Percentiles rank a stretch among this genome's conserved stretches.
phyloP scores from a whole-genome alignment of 2,329 filamentous ascomycete genomes.

The Phialocephala sp. region DNA sequence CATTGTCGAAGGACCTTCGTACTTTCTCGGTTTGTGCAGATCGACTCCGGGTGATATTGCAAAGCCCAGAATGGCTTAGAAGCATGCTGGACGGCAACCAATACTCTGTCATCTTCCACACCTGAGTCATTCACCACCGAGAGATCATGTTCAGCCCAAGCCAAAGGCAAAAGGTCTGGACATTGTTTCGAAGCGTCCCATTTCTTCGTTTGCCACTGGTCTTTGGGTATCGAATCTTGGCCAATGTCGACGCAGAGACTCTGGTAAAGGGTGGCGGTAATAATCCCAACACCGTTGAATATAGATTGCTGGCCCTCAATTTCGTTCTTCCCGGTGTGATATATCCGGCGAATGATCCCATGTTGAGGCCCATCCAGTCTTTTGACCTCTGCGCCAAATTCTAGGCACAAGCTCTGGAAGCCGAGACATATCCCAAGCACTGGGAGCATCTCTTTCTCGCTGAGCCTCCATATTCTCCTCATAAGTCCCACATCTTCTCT shows the following conservation, averaged over 20 bases:
- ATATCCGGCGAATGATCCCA: conserved; percentile 64
- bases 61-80: conserved; percentile 69
- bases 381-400: conserved; percentile 61
- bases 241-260: conserved; percentile 46
- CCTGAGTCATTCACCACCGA: conserved; percentile 34
- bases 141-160: conserved; percentile 41
- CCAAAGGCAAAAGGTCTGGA: conserved; percentile 42
- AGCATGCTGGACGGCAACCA: conserved; percentile 66
- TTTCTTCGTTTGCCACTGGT: conserved; percentile 34
- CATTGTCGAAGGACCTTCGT: conserved; percentile 62
- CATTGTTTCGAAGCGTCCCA: conserved; percentile 33
- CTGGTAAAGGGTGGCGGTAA: conserved; percentile 49
- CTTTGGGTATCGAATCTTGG: conserved; percentile 32
- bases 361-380: conserved; percentile 62
- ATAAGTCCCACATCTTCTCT: conserved; percentile 84
- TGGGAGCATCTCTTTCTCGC: conserved; percentile 66
- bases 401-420: conserved; percentile 69
- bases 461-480: conserved; percentile 72
- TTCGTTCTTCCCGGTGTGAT: conserved; percentile 49
- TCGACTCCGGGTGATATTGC: conserved; percentile 75
- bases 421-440: conserved; percentile 80
- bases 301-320: conserved; percentile 27
- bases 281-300: conserved; percentile 39
- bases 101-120: conserved; percentile 46
- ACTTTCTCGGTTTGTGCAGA: conserved; percentile 65